Base-by-base conservation (phyloP, 2,329 filamentous ascomycete genomes). In the Apiospora saccharicola region DNA sequence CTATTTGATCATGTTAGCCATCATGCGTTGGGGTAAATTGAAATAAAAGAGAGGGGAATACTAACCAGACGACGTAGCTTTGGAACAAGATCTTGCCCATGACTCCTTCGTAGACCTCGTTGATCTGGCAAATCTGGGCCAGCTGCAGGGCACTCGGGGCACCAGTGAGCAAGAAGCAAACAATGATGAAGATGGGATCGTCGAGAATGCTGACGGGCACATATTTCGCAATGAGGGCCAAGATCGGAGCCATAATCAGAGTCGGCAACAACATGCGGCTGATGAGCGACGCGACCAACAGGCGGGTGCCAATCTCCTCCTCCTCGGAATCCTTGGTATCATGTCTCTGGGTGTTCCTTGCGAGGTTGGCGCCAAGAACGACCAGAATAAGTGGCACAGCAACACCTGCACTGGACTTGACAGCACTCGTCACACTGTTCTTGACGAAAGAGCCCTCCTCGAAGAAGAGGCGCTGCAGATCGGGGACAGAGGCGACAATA, bases 61-160 rank as follows among this genome's bases (percentile, higher is more conserved):
- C 91, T 84, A 86, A 94, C 94, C 95, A 98, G 75, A 98, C 92
- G 73, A 99, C 94, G 80, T 97, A 97, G 84, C 96, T 98, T 86
- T 98, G 96, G 86, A 98, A 98, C 69, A 98, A 85, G 72, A 99
- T 88, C 81, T 91, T 93, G 74, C 94, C 93, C 95, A 99, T 98
- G 68, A 96, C 94, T 24, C 92, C 91, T 86, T 98, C 96, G 82
- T 94, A 99, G 13, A 99, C 96, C 75, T 93, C 93, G 83, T 99
- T 99, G 84, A 98, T 93, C 87, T 98, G 96, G 84, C 96, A 99
- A 74, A 99, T 99, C 84, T 99, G 96, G 8, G 96, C 96, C 79
- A 99, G 86, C 84, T 99, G 96, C 75, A 99, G 87, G 37, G 96
- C 96, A 75, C 93, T 97, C 7, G 96, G 96, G 3, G 96, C 96